A percentile compares a stretch with the other conserved stretches of the same genome.
Conservation (phyloP, 2,329 filamentous ascomycete genomes). For the Colletotrichum australisinense region DNA sequence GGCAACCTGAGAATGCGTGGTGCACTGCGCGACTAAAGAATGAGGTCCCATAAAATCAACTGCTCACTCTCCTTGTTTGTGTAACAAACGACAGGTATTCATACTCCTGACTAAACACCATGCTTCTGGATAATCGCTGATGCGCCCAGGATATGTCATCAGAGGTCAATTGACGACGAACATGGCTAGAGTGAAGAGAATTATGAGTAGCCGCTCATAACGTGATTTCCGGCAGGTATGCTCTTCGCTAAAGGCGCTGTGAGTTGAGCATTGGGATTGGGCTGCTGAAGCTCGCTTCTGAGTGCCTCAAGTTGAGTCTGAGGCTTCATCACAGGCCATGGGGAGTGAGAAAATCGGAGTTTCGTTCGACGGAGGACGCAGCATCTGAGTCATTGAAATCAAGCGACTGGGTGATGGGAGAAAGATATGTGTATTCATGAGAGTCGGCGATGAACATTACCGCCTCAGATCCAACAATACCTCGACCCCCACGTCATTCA, state of each 20-base stretch:
- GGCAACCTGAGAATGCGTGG: background rate
- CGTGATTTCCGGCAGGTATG: background rate
- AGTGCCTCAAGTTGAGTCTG: no score
- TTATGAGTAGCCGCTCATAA: background rate
- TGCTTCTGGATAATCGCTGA: background rate
- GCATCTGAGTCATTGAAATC: no score
- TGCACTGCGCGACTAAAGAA: background rate
- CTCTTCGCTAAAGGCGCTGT: background rate
- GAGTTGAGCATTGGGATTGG: background rate
- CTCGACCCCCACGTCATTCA: background rate
- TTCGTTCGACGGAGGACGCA: no score
- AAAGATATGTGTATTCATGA: background rate
- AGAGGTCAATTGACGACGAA: background rate
- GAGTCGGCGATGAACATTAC: background rate
- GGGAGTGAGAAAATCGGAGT: no score
- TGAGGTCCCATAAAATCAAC: background rate
- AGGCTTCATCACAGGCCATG: no score
- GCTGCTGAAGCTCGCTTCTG: background rate
- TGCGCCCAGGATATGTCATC: background rate
- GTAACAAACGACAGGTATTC: background rate
- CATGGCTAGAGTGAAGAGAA: background rate
- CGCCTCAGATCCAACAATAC: no score
- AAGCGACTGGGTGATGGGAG: no score
- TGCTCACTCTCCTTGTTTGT: background rate
- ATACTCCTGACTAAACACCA: background rate